Percentiles rank a stretch among this genome's conserved stretches.
These are phyloP conservation scores for Stephania japonica DNA, from an alignment of 164 flowering plant species.

Conservation along the genomic window DNA sequence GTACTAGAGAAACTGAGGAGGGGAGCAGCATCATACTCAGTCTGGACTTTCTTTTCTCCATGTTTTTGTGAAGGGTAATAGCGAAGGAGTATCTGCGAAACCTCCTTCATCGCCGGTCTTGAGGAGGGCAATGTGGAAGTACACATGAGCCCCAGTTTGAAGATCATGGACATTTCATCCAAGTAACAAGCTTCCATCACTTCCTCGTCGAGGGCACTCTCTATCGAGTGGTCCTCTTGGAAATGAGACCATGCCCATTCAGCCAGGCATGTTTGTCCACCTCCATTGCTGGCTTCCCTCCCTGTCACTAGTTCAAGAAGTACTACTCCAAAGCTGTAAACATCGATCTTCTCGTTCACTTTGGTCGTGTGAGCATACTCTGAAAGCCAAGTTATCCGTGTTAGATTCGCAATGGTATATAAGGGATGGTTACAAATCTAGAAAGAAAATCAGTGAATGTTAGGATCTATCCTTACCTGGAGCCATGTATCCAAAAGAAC, in stretches of 20 bases:
- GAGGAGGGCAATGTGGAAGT: constrained; percentile 37
- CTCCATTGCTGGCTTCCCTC: constrained; percentile 41
- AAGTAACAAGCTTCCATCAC: constrained; percentile 33
- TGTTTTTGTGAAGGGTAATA: constrained; percentile 5
- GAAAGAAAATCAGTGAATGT: not conserved
- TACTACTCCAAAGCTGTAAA: constrained; percentile 76
- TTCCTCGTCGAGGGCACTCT: constrained; percentile 42
- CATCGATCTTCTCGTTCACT: constrained; percentile 68
- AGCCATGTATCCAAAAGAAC: constrained; percentile 84
- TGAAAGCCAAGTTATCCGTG: constrained; percentile 20
- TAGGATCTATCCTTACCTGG: constrained; percentile 47
- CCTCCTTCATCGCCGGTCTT: constrained; percentile 66
- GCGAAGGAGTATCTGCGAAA: constrained; percentile 35
- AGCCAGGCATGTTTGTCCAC: constrained; percentile 38
- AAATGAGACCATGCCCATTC: constrained; percentile 57
- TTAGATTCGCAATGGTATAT: not conserved
- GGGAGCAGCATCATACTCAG: constrained; percentile 35
- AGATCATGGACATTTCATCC: constrained; percentile 46
- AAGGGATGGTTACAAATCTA: not conserved
- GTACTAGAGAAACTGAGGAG: constrained; percentile 21
- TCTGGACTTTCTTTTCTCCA: constrained; percentile 14
- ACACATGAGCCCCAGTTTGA: constrained; percentile 55
- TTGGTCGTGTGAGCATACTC: constrained; percentile 63
- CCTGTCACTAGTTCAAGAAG: constrained; percentile 73
- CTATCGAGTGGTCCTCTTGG: constrained; percentile 26